A percentile compares a stretch with the other conserved stretches of the same genome.
phyloP scores from a whole-genome alignment of 306 rosid genomes.

The Casuarina glauca region DNA sequence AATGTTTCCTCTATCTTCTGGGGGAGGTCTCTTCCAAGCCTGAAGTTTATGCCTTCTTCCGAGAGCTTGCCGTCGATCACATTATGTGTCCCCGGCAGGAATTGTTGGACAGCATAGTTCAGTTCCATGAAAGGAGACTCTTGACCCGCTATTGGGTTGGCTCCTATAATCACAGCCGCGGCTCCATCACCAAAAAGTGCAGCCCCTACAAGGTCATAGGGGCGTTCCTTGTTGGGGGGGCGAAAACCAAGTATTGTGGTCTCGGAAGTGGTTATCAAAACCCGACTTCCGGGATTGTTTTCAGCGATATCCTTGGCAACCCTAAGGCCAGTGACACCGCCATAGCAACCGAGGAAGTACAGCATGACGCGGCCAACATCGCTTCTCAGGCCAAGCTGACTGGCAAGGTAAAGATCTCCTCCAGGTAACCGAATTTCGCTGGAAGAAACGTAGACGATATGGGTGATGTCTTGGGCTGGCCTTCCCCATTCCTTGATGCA shows the following conservation, averaged over 20 bases:
- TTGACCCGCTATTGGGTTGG: constrained; percentile 45
- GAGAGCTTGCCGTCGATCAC: constrained; percentile 81
- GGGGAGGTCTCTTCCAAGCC: constrained; percentile 93
- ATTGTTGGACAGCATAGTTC: constrained; percentile 71
- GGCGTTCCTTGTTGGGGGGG: constrained; percentile 78
- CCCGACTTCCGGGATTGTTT: constrained; percentile 84
- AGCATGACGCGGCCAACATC: constrained; percentile 81
- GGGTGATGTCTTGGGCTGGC: constrained; percentile 69
- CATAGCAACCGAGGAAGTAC: constrained; percentile 89
- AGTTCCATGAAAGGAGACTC: constrained; percentile 90
- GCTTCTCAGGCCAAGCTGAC: constrained; percentile 60
- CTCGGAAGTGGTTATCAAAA: constrained; percentile 76
- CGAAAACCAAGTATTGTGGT: constrained; percentile 91
- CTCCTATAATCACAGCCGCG: constrained; percentile 79
- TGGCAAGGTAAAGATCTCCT: constrained; percentile 84
- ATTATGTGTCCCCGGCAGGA: constrained; percentile 67
- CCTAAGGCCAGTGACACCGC: constrained; percentile 87
- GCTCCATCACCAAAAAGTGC: constrained; percentile 97
- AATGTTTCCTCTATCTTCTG: constrained; percentile 83
- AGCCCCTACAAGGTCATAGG: constrained; percentile 98
- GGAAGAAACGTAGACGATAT: constrained; percentile 82
- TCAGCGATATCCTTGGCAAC: constrained; percentile 97
- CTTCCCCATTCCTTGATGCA: constrained; percentile 96
- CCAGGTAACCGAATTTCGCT: constrained; percentile 91
- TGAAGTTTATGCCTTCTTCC: constrained; percentile 88